Base-by-base conservation (phyloP, 805 yeast genomes). In the Ogataea paradorogensis region DNA sequence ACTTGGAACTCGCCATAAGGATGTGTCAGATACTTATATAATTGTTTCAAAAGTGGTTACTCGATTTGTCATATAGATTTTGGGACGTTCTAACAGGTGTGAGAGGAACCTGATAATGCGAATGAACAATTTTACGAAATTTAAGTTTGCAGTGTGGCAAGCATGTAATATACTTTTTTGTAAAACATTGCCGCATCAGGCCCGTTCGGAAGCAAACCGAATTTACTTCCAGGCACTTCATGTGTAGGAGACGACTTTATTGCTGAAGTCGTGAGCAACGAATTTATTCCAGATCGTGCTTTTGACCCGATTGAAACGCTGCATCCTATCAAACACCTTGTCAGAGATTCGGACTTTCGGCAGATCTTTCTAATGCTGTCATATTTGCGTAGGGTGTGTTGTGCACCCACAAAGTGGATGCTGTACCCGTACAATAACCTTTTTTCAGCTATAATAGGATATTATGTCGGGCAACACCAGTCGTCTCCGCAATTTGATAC, bases 1-100 rank as follows among this genome's bases (percentile, higher is more conserved):
- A 33, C 42, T 28, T 15, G 27, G 30, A 29, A 23, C 21, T 22
- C 34, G 15, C 34, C 37, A 33, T 27, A 21, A 28, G 42, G 42
- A 39, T 39, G 42, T 39, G 38, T 39, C 42, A 39, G 34, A 33
- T 39, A 39, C 42, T 39, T 39, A 39, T 39, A 39, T 29, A 15
- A 13, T 29, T 39, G 42, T 39, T 39, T 39, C 42, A 39, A 39
- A 30, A 39, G 30, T 10, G 27, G 42, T 24, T 22, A 33, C 38
- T 24, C 9, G 28, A 20, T 33, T 33, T 16, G 31, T 28, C 42
- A 28, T 10, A 16, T 30, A 15, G 21, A 14, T 21, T 32, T 21
- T 30, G 30, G 31, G 35, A 32, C 21, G 31, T 24, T 31, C 21
- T 33, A 33, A n/a, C 25, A n/a, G 11, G 11, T 13, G 27, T 33